Evolutionary conservation across 345 rosid genomes (phyloP).

Genomic region (Hibiscus syriacus): DNA sequence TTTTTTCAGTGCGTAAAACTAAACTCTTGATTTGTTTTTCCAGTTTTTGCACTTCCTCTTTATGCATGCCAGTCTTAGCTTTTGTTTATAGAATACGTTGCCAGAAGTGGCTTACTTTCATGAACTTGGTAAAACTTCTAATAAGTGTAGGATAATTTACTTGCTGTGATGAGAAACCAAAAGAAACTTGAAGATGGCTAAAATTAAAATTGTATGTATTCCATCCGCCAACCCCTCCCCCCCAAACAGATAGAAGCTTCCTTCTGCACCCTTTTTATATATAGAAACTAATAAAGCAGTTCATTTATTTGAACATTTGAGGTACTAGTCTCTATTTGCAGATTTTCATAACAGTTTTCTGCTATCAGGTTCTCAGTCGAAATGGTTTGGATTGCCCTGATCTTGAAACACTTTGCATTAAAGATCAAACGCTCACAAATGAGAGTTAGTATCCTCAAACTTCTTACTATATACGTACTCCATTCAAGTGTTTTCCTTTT

Average conservation of each 20-base stretch:
- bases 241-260: background rate
- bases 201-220: background rate
- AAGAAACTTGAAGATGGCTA: background rate
- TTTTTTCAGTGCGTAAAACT: constrained; percentile 59
- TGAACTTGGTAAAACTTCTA: background rate
- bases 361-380: constrained; percentile 60
- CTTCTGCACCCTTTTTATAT: background rate
- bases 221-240: too few species aligned
- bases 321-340: background rate
- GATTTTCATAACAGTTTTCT: constrained; percentile 1
- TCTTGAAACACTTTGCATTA: constrained; percentile 60
- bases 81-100: background rate
- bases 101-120: background rate
- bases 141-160: constrained; percentile 1
- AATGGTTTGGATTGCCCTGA: constrained; percentile 73
- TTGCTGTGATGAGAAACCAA: background rate
- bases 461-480: too few species aligned
- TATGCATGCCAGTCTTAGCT: background rate
- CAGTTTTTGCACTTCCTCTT: background rate
- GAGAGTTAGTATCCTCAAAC: too few species aligned
- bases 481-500: too few species aligned
- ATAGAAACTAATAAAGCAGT: background rate
- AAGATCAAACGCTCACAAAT: too few species aligned
- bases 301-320: constrained; percentile 7
- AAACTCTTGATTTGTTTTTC: background rate